Evolutionary conservation across 1,284 basidiomycete species (phyloP), one percentile per base, ranked within the genome.

Genomic region (Lignosus rhinocerotis): DNA sequence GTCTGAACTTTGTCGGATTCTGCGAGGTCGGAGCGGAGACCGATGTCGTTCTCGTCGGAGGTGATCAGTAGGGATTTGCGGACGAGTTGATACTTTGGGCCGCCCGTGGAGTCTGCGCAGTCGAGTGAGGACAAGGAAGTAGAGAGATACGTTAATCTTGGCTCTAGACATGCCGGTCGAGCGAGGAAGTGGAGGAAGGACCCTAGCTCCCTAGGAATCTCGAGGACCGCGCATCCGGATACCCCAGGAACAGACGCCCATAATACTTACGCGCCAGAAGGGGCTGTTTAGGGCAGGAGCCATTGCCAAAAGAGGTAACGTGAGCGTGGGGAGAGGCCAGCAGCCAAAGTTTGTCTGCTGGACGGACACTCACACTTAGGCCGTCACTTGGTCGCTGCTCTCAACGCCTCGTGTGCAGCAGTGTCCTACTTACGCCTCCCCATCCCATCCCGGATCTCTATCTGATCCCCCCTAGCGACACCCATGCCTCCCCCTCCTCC

Each of bases 401-500:
- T 51, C 44, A 56, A 56, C 54, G 61, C 65, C 65, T 64, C 65
- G 65, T 64, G 65, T 59, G 60, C 58, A 32, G 55, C 58, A 36
- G 50, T 55, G 17, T 46, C 53, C 51, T 61, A 55, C 51, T 53
- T 50, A 52, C 57, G 48, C 39, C 60, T 46, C 48, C 52, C 52
- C 56, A 53, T 38, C 49, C 58, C 38, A 48, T 48, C 53, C 34
- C 41, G 56, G 54, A 54, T 53, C 59, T 51, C 56, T 49, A 58
- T 61, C 56, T 59, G 53, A 59, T 60, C 48, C 56, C 44, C 53
- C 55, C 53, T 58, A 63, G 70, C 68, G 68, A 70, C 65, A 70
- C 70, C 69, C 67, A 69, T 70, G 67, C 59, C 72, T 59, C 72
- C 69, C 31, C 67, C 64, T 16, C 68, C 69, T n/a, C 66, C 70